Percentiles rank a stretch among this genome's conserved stretches.
phyloP scores from a whole-genome alignment of 306 rosid genomes.

The Corylus americana region DNA sequence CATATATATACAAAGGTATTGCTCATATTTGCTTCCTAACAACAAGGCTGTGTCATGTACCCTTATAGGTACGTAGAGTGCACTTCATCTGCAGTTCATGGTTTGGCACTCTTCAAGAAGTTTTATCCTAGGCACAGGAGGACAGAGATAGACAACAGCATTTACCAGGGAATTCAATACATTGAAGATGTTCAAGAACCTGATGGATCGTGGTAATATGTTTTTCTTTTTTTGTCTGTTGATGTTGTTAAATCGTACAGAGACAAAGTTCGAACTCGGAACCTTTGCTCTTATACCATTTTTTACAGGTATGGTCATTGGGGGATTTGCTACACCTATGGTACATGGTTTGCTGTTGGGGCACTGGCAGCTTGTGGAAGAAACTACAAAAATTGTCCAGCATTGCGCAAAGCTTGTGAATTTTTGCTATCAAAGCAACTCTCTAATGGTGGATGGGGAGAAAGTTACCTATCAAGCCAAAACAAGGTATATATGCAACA shows the following conservation, averaged over 20 bases:
- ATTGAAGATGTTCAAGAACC: conserved; percentile 49
- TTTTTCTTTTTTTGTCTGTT: background rate
- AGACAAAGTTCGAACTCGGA: too few species aligned
- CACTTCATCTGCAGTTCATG: conserved; percentile 62
- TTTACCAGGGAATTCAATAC: conserved; percentile 45
- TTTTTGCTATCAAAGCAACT: conserved; percentile 69
- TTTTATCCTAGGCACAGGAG: conserved; percentile 55
- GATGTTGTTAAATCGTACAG: background rate
- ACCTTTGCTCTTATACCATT: too few species aligned
- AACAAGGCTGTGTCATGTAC: background rate
- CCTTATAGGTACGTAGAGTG: conserved; percentile 61
- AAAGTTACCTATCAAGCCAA: conserved; percentile 68
- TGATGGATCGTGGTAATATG: conserved; percentile 73
- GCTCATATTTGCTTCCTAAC: background rate
- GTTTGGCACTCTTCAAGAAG: conserved; percentile 47
- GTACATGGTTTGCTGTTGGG: conserved; percentile 66
- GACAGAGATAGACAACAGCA: conserved; percentile 47
- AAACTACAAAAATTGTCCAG: conserved; percentile 36
- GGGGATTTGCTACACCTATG: conserved; percentile 83
- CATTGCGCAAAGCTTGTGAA: conserved; percentile 55
- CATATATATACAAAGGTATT: background rate
- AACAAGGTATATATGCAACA: conserved; percentile 42
- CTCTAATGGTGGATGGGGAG: conserved; percentile 82
- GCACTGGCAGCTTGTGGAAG: conserved; percentile 51
- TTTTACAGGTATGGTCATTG: conserved; percentile 69